A percentile compares a stretch with the other conserved stretches of the same genome.
Evolutionary conservation across 2,329 filamentous ascomycete genomes (phyloP).

Genomic region (Colletotrichum sansevieriae): DNA sequence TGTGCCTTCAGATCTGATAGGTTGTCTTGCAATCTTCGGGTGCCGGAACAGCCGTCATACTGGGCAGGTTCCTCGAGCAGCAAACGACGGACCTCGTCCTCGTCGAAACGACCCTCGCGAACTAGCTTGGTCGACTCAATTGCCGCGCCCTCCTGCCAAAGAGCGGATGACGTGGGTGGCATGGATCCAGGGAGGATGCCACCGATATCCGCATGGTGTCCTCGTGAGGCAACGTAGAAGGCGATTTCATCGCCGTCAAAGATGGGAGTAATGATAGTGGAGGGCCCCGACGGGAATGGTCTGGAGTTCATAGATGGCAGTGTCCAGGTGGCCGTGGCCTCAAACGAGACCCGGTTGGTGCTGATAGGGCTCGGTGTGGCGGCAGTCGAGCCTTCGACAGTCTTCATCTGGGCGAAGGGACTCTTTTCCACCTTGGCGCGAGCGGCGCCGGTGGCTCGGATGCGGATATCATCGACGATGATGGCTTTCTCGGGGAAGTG

Average conservation of each 20-base stretch:
- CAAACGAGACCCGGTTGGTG: slow-evolving; percentile 54
- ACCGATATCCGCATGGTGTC: slow-evolving; percentile 66
- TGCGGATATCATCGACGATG: slow-evolving; percentile 42
- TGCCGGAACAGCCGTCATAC: slow-evolving; percentile 77
- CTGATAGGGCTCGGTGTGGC: slow-evolving; percentile 78
- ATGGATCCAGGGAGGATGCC: slow-evolving; percentile 86
- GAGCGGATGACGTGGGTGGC: slow-evolving; percentile 79
- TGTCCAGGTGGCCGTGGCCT: slow-evolving; percentile 36
- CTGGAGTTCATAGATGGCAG: slow-evolving; percentile 32
- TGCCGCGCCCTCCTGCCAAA: slow-evolving; percentile 74
- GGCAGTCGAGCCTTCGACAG: slow-evolving; percentile 4
- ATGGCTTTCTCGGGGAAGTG: slow-evolving; percentile 52
- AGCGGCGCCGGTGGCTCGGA: slow-evolving; percentile 40
- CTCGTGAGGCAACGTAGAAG: slow-evolving; percentile 51
- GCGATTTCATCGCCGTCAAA: slow-evolving; percentile 49
- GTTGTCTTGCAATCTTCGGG: slow-evolving; percentile 79
- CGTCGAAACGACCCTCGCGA: slow-evolving; percentile 81
- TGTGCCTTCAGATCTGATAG: slow-evolving; percentile 82
- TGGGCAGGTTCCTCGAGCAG: slow-evolving; percentile 73
- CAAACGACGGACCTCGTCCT: slow-evolving; percentile 76
- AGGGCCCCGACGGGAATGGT: slow-evolving; percentile 31
- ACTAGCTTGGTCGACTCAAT: slow-evolving; percentile 79
- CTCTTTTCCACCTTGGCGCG: slow-evolving; percentile 40
- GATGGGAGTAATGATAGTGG: slow-evolving; percentile 57
- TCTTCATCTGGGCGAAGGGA: slow-evolving; percentile 39